Percentiles rank a stretch among this genome's conserved stretches.
phyloP scores from a whole-genome alignment of 805 yeast species.

The Kluyveromyces siamensis region DNA sequence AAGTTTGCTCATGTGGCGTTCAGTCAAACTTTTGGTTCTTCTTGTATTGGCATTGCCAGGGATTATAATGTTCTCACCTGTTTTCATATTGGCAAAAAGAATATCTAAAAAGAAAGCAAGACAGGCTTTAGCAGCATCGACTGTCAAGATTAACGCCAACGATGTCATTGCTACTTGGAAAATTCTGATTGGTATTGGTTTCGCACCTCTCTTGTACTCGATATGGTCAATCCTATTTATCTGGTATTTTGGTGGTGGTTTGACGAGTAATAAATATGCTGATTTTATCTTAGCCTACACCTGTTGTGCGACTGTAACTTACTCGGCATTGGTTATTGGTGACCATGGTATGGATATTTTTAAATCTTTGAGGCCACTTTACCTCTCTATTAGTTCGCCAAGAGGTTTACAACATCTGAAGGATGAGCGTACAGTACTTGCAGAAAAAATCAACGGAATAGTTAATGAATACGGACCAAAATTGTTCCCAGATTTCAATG shows the following conservation, averaged over 20 bases:
- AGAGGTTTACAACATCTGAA: conserved; percentile 51
- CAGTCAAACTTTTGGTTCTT: conserved; percentile 46
- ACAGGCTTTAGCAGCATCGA: conserved; percentile 74
- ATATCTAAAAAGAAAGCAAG: conserved; percentile 67
- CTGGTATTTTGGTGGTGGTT: conserved; percentile 26
- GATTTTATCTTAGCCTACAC: conserved; percentile 48
- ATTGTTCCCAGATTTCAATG: conserved; percentile 76
- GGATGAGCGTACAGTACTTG: conserved; percentile 49
- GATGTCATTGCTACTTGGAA: conserved; percentile 99
- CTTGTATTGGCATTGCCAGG: conserved; percentile 77
- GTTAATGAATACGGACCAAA: conserved; percentile 79
- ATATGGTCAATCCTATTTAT: conserved; percentile 63
- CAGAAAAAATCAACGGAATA: conserved; percentile 64
- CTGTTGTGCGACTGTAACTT: conserved; percentile 66
- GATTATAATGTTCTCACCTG: conserved; percentile 77
- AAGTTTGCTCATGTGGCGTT: conserved; percentile 47
- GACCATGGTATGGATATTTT: conserved; percentile 88
- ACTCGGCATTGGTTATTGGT: conserved; percentile 85
- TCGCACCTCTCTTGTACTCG: conserved; percentile 80
- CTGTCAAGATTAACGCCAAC: conserved; percentile 84
- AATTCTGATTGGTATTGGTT: conserved; percentile 75
- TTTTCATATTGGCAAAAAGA: conserved; percentile 66
- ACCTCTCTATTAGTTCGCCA: conserved; percentile 53
- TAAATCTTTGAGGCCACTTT: conserved; percentile 75
- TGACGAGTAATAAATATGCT: conserved; percentile 26